Evolutionary conservation across 331 rosid species (phyloP).

Genomic region (Saraca asoca): DNA sequence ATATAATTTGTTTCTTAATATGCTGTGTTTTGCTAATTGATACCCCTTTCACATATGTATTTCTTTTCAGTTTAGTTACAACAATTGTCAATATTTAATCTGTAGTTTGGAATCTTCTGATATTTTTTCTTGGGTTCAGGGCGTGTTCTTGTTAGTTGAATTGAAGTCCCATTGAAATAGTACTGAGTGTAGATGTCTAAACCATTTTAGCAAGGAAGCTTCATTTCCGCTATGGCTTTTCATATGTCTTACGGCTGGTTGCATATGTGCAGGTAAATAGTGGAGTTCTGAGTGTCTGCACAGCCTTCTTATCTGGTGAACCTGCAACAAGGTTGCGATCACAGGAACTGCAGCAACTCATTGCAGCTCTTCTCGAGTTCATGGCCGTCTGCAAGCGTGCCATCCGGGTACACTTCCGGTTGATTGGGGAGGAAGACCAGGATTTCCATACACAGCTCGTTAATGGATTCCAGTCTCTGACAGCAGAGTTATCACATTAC

Average conservation of each 20-base stretch:
- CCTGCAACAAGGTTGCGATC: constrained; percentile 96
- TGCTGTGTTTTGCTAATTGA: too few relatives aligned
- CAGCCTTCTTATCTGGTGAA: constrained; percentile 96
- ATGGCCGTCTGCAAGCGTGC: constrained; percentile 99
- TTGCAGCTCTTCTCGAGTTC: constrained; percentile 95
- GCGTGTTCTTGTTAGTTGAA: too few relatives aligned
- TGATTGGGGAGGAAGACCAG: constrained; percentile 97
- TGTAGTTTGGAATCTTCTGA: not conserved
- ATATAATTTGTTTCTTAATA: constrained; percentile 1
- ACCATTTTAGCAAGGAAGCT: not conserved
- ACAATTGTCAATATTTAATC: not conserved
- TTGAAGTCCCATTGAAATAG: too few relatives aligned
- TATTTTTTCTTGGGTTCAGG: not conserved
- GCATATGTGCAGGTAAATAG: constrained; percentile 76
- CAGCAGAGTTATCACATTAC: constrained; percentile 94
- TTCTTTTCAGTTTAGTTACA: constrained; percentile 6
- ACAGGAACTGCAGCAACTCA: constrained; percentile 95
- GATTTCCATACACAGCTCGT: constrained; percentile 98
- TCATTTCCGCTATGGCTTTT: constrained; percentile 1
- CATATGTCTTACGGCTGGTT: constrained; percentile 12
- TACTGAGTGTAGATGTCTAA: too few relatives aligned
- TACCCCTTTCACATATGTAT: too few relatives aligned
- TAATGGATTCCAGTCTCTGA: constrained; percentile 91
- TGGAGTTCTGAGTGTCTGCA: constrained; percentile 95
- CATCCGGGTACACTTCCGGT: constrained; percentile 85